phyloP scores from a whole-genome alignment of 345 rosid species.

The Theobroma cacao region DNA sequence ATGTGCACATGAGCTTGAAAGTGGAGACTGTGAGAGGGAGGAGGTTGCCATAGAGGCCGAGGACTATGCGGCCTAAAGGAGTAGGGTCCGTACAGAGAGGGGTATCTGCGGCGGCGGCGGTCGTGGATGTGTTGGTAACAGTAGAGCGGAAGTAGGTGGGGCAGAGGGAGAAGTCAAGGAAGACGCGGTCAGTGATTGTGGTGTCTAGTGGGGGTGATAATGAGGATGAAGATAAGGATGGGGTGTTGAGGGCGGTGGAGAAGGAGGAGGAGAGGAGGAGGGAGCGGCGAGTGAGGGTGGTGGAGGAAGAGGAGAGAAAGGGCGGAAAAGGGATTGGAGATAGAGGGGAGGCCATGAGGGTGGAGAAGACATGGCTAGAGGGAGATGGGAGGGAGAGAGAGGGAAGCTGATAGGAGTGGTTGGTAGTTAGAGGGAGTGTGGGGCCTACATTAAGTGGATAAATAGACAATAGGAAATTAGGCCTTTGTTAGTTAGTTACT shows the following conservation, averaged over 20 bases:
- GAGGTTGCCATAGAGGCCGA: slow-evolving; percentile 74
- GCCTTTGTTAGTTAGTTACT: too few relatives aligned
- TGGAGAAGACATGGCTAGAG: not conserved
- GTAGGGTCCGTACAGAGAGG: slow-evolving; percentile 54
- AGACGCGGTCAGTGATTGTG: slow-evolving; percentile 83
- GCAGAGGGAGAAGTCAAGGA: slow-evolving; percentile 85
- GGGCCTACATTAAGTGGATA: not conserved
- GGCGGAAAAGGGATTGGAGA: slow-evolving; percentile 24
- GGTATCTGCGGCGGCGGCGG: slow-evolving; percentile 21
- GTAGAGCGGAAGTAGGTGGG: slow-evolving; percentile 68
- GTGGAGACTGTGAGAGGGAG: slow-evolving; percentile 79
- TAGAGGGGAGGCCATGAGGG: slow-evolving; percentile 38
- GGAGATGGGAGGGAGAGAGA: too few relatives aligned
- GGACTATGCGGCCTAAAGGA: slow-evolving; percentile 76
- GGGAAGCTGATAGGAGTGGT: not conserved
- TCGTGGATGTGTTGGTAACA: slow-evolving; percentile 36
- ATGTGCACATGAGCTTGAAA: slow-evolving; percentile 77
- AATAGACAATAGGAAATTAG: too few relatives aligned
- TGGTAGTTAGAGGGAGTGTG: not conserved
- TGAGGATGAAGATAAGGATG: slow-evolving; percentile 33
- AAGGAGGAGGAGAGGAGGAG: slow-evolving; percentile 41
- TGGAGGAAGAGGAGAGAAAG: slow-evolving; percentile 17
- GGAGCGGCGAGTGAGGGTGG: slow-evolving; percentile 32
- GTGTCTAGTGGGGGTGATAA: slow-evolving; percentile 42
- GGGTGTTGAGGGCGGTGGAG: slow-evolving; percentile 25